Evolutionary conservation across 257 asterid species (phyloP).

Genomic region (Ballota nigra): DNA sequence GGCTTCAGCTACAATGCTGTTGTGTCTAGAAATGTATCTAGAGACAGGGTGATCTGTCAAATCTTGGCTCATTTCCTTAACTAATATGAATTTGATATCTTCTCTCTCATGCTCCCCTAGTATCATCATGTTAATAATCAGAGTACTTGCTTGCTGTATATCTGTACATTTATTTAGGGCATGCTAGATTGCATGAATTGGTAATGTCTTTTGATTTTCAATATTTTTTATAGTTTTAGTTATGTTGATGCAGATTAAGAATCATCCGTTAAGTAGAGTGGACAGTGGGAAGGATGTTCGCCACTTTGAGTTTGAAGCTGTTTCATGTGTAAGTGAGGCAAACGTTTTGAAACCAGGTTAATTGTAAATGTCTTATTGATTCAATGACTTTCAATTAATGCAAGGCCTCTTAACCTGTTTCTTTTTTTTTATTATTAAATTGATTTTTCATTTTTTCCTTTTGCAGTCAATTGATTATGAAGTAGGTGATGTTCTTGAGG

Average conservation of each 20-base stretch:
- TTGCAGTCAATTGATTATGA: constrained; percentile 72
- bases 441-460: constrained; percentile 14
- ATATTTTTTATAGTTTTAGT: constrained; percentile 4
- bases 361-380: background rate
- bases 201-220: constrained; percentile 8
- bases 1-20: background rate
- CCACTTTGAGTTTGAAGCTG: constrained; percentile 88
- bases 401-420: background rate
- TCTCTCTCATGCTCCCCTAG: background rate
- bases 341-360: constrained; percentile 17
- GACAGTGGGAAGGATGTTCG: constrained; percentile 76
- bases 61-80: constrained; percentile 7
- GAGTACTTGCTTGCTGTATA: background rate
- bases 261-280: constrained; percentile 45
- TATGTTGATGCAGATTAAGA: constrained; percentile 50
- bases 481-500: constrained; percentile 87
- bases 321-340: constrained; percentile 76
- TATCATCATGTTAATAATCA: background rate
- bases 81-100: background rate
- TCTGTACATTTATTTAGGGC: background rate
- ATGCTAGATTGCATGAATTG: constrained; percentile 1
- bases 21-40: constrained; percentile 4
- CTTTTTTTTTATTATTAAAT: background rate
- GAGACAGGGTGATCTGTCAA: background rate
- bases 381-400: background rate